A percentile compares a stretch with the other conserved stretches of the same genome.
Evolutionary conservation across 106 monocot genomes (phyloP).

Genomic region (Amphibolis antarctica): DNA sequence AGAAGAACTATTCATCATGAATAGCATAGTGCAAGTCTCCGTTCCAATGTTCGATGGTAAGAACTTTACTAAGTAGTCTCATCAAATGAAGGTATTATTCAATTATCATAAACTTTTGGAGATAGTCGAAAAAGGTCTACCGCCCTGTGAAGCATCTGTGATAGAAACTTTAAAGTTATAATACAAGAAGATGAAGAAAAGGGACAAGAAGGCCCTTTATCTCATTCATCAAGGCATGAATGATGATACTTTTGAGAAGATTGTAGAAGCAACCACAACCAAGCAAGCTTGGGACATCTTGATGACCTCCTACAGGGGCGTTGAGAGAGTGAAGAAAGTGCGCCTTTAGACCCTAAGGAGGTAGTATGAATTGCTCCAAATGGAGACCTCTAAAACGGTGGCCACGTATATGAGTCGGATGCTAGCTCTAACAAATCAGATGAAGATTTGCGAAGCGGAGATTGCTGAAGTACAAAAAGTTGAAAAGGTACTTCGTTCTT

Average conservation of each 20-base stretch:
- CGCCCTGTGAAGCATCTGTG: not conserved
- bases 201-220: not conserved
- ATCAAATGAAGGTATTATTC: not conserved
- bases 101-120: not conserved
- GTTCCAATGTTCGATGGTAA: not conserved
- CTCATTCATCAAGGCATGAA: conserved; percentile 3
- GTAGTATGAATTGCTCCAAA: conserved; percentile 6
- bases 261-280: not conserved
- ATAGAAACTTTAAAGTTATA: not conserved
- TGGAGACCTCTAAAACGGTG: not conserved
- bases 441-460: not conserved
- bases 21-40: no score
- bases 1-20: no score
- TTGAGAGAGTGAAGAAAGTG: not conserved
- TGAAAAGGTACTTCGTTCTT: conserved; percentile 6
- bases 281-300: conserved; percentile 10
- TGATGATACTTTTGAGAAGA: not conserved
- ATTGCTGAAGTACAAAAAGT: conserved; percentile 7
- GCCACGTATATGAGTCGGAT: not conserved
- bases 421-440: conserved; percentile 3
- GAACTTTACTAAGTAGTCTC: not conserved
- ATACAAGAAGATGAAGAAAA: not conserved
- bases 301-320: not conserved
- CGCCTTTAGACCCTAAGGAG: conserved; percentile 2
- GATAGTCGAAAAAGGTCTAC: not conserved